Base-by-base conservation (phyloP, 345 rosid genomes). In the Adansonia digitata region DNA sequence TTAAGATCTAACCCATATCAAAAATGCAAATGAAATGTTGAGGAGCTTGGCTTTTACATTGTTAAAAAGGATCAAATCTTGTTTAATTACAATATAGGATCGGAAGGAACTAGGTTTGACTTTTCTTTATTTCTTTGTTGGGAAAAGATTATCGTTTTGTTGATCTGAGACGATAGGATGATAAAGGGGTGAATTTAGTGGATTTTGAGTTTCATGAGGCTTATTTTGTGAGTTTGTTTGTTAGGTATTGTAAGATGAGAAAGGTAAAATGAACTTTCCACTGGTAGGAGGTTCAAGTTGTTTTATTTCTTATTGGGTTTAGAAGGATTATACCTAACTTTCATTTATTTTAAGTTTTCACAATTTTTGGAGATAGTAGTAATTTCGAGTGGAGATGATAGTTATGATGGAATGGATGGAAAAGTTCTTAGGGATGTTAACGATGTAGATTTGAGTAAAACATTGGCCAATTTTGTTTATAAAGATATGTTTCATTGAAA, bases 321-420 rank as follows among this genome's bases (percentile, higher is more conserved):
- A 63, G 94, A 84, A 24, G 84, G 86, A 57, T 73, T 89, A 37
- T 94, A 92, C 88, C 83, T 94, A 78, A 74, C 91, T 74, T 88
- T 94, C 72, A 80, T 92, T 64, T 89, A 91, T 24, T 82, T 86
- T 31, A 94, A 91, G 85, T 88, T 94, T 81, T 95, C 93, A 35
- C 89, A 86, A 80, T 92, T 92, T 79, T 73, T 94, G 51, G 87
- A 91, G 83, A 80, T 86, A 84, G 92, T 88, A 0, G 78, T 91
- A 5, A 68, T 89, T 84, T 73, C 89, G 77, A 85, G 94, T 81
- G 94, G 94, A 9, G 93, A 89, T 85, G 91, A 88, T 65, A 78
- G 73, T 77, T 81, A 82, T 74, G 68, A 80, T 76, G 89, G 85
- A 56, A 64, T 88, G 70, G 89, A 83, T 74, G 85, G 82, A 31